phyloP scores from a whole-genome alignment of 208 protist genomes.

The Acanthamoeba culbertsoni region DNA sequence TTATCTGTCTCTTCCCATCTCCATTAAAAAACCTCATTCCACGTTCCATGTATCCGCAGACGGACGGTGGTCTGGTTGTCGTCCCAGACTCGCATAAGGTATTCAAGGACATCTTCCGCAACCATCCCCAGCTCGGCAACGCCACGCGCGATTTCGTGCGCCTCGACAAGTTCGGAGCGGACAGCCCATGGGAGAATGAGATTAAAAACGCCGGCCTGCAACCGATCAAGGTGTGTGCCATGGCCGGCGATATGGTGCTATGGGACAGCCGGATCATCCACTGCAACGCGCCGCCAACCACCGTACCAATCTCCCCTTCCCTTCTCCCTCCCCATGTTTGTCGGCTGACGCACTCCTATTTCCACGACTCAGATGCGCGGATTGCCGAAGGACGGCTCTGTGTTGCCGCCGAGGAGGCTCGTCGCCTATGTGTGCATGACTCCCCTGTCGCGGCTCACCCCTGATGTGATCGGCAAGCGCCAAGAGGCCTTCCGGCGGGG shows the following conservation, averaged over 20 bases:
- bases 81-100: not conserved
- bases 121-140: not conserved
- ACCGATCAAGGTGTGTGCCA: slow-evolving; percentile 10
- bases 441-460: not conserved
- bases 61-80: not conserved
- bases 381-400: not conserved
- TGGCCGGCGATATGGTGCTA: slow-evolving; percentile 23
- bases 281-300: not conserved
- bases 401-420: not conserved
- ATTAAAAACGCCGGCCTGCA: not conserved
- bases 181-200: slow-evolving; percentile 14
- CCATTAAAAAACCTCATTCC: not conserved
- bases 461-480: not conserved
- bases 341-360: too few species aligned
- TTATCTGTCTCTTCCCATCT: not conserved
- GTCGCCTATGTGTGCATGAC: slow-evolving; percentile 57
- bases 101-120: not conserved
- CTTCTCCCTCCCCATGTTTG: too few species aligned
- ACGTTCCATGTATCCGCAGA: not conserved
- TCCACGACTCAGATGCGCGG: not conserved
- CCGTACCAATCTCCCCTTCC: too few species aligned
- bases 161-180: not conserved
- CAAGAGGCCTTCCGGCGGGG: not conserved
- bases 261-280: slow-evolving; percentile 46
- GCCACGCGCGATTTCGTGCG: not conserved